Conservation (phyloP, 208 protist genomes). For the Leishmania martiniquensis region DNA sequence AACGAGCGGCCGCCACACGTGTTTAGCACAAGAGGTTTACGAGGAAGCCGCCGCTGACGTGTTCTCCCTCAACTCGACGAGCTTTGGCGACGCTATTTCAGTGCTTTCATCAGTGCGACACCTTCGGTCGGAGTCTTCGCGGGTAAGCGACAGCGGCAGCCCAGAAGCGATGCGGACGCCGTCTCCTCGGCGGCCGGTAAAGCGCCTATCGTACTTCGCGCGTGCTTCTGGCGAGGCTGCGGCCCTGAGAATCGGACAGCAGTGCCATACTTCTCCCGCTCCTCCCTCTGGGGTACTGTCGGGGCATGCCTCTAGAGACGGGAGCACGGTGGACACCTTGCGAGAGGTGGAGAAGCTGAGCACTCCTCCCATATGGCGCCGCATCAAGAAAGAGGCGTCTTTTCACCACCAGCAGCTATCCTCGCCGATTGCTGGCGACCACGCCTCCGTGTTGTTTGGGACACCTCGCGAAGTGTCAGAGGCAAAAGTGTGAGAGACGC, state of each 20-base stretch:
- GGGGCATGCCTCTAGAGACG: not conserved
- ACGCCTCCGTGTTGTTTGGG: conserved; percentile 18
- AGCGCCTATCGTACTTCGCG: not conserved
- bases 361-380: conserved; percentile 26
- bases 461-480: conserved; percentile 22
- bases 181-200: conserved; percentile 14
- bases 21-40: conserved; percentile 26
- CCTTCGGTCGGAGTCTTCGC: not conserved
- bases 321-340: not conserved
- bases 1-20: not conserved
- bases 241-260: not conserved
- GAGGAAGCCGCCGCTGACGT: conserved; percentile 27
- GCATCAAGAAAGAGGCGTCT: conserved; percentile 23
- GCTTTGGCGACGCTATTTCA: not conserved
- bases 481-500: conserved; percentile 5
- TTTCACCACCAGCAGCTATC: conserved; percentile 5
- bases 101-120: not conserved
- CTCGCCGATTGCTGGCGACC: conserved; percentile 12
- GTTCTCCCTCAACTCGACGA: conserved; percentile 18
- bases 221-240: not conserved
- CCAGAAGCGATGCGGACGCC: conserved; percentile 4
- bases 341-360: not conserved
- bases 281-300: conserved; percentile 2
- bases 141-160: not conserved
- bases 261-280: not conserved